Evolutionary conservation across 768 basidiomycete genomes (phyloP), one percentile per base, ranked within the genome.

Genomic region (Chiua virens): DNA sequence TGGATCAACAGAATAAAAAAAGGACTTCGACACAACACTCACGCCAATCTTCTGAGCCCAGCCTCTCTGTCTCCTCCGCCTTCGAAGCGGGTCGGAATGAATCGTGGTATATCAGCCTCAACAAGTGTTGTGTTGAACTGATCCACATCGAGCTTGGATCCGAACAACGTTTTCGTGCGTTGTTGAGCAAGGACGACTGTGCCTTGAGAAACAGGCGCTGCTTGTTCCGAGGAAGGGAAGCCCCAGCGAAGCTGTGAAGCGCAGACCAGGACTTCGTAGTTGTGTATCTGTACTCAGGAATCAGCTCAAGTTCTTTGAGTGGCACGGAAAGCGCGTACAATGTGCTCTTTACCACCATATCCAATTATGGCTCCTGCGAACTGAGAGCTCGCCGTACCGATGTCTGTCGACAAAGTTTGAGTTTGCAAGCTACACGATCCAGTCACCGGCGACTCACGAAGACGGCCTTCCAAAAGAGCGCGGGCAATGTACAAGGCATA

Each of bases 201-300:
- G 3, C 67, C 69, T 43, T 59, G 69, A 11, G 51, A 14, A 27
- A 63, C 55, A 27, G 38, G 36, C 6, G 44, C 34, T 3, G 60
- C 55, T 10, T 36, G 3, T 14, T 55, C 57, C 2, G 42, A 21
- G 9, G 49, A 14, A 21, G 68, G 34, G 30, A 69, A 64, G 23
- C 64, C 64, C 67, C 67, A 68, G 14, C 63, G 69, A 17, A 69
- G 61, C 39, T 67, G 65, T 17, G 68, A 69, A 23, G 67, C 66
- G 42, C 69, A 68, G 5, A 73, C 71, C 6, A 72, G 67, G 32
- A 72, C 65, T 45, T 72, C 71, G 25, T 69, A 72, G 32, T 61
- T 44, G 42, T 52, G 21, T 22, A 72, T 59, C 71, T 72, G 42
- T 4, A 6, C 21, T 22, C 42, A 48, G 34, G 47, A 3, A 6